phyloP scores from a whole-genome alignment of 352 stramenopile species.

The Phytophthora palmivora region DNA sequence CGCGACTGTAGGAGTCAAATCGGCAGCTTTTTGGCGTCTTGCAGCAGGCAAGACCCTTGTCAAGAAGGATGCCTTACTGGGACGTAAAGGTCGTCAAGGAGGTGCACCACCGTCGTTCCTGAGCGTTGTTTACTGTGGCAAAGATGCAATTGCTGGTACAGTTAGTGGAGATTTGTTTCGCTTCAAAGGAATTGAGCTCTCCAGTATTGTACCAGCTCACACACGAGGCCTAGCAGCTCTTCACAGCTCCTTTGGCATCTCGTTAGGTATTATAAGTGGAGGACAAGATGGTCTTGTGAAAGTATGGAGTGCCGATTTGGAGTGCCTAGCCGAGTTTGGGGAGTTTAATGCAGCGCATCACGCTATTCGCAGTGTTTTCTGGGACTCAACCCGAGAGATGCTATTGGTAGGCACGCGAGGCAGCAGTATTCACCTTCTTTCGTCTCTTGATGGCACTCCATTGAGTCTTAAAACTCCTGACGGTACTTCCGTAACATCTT shows the following conservation, averaged over 20 bases:
- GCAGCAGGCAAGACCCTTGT: constrained; percentile 60
- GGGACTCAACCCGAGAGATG: constrained; percentile 58
- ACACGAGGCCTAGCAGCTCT: constrained; percentile 70
- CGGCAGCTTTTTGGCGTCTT: constrained; percentile 72
- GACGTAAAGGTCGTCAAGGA: constrained; percentile 52
- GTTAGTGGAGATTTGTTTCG: constrained; percentile 86
- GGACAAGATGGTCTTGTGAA: constrained; percentile 80
- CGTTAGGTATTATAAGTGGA: constrained; percentile 62
- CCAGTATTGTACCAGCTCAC: constrained; percentile 81
- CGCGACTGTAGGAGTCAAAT: constrained; percentile 67
- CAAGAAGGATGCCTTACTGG: constrained; percentile 76
- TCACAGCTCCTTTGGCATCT: constrained; percentile 40
- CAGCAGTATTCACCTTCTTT: constrained; percentile 64
- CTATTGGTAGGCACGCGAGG: constrained; percentile 68
- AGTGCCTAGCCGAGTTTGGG: constrained; percentile 76
- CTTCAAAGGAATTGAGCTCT: constrained; percentile 80
- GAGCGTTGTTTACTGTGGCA: constrained; percentile 72
- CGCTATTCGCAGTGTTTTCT: constrained; percentile 73
- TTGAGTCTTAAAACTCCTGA: constrained; percentile 46
- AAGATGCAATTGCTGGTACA: constrained; percentile 85
- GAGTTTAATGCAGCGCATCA: constrained; percentile 66
- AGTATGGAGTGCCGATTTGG: constrained; percentile 77
- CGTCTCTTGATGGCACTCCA: constrained; percentile 56
- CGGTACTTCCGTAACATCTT: constrained; percentile 38
- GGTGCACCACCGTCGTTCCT: constrained; percentile 81